Evolutionary conservation across 1,139 yeast genomes (phyloP).

Genomic region (Petasospora fabianii): DNA sequence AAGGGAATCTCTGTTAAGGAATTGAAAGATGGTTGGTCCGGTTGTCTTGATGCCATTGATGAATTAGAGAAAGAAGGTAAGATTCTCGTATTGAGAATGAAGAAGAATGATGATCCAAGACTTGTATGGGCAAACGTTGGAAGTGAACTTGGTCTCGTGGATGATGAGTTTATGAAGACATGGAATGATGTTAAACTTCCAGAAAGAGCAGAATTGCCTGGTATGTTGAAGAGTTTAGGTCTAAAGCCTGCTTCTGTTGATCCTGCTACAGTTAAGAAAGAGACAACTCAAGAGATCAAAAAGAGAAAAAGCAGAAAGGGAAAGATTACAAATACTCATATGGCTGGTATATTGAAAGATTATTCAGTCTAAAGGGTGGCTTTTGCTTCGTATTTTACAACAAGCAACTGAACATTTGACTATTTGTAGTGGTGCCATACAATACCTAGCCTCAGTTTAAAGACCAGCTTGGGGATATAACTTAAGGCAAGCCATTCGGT

Average conservation of each 20-base stretch:
- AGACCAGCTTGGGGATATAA: no score
- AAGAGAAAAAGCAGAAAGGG: constrained; percentile 92
- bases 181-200: constrained; percentile 84
- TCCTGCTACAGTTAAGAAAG: constrained; percentile 76
- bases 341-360: constrained; percentile 93
- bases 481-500: no score
- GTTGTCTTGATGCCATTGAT: constrained; percentile 75
- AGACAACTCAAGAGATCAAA: constrained; percentile 51
- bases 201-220: constrained; percentile 73
- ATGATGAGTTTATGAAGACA: constrained; percentile 75
- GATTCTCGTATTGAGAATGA: constrained; percentile 79
- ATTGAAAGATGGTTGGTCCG: constrained; percentile 94
- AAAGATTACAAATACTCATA: constrained; percentile 91
- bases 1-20: constrained; percentile 88
- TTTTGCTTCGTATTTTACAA: no score
- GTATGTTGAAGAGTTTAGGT: constrained; percentile 74
- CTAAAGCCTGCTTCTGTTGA: constrained; percentile 96
- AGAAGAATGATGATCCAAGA: constrained; percentile 88
- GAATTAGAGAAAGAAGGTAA: constrained; percentile 73
- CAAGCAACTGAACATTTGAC: no score
- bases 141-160: constrained; percentile 69
- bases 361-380: constrained; percentile 44
- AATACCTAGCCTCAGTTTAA: no score
- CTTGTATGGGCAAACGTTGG: constrained; percentile 87
- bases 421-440: no score